Evolutionary conservation across 352 stramenopile genomes (phyloP), one percentile per base, ranked within the genome.

Genomic region (Phytophthora multivora): DNA sequence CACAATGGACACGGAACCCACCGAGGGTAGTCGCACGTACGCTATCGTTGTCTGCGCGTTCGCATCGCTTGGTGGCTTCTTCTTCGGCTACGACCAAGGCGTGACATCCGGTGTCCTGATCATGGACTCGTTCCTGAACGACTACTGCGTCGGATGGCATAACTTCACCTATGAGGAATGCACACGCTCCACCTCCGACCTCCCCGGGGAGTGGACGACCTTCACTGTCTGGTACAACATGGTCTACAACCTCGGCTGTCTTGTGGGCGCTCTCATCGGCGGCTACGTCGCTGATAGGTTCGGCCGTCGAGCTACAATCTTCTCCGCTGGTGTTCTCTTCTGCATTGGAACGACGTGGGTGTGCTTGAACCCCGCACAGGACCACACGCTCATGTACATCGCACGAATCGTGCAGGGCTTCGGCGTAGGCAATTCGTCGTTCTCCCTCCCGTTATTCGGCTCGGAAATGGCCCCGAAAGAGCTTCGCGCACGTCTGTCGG

Each of bases 171-270:
- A 70, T 40, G 35, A 43, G 0, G 39, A 69, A 11, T 80, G 72
- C 63, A 75, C 51, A 18, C 26, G 51, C 3, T 51, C 45, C 6
- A 50, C 55, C 4, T 54, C 36, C 5, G 59, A 73, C 11, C 48
- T 73, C 4, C 68, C 63, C 13, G 53, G 40, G 6, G 54, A 66
- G 23, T 80, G 71, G 71, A 62, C 59, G 8, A 73, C 35, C 21
- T 77, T 77, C 48, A 69, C 48, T 9, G 67, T 62, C n/a, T 69
- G 59, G 55, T 77, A 71, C 59, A 68, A 70, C 60, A 73, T 79
- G 57, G 45, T 67, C 2, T 79, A 79, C 66, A 75, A 75, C 63
- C 62, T 79, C 21, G 66, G 70, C 11, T 75, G 70, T 43, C 49
- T 79, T 0, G 54, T 64, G 3, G 70, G 70, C n/a, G 70, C 70